Evolutionary conservation across 768 basidiomycete genomes (phyloP).

Genomic region (Pulveroboletus sp.): DNA sequence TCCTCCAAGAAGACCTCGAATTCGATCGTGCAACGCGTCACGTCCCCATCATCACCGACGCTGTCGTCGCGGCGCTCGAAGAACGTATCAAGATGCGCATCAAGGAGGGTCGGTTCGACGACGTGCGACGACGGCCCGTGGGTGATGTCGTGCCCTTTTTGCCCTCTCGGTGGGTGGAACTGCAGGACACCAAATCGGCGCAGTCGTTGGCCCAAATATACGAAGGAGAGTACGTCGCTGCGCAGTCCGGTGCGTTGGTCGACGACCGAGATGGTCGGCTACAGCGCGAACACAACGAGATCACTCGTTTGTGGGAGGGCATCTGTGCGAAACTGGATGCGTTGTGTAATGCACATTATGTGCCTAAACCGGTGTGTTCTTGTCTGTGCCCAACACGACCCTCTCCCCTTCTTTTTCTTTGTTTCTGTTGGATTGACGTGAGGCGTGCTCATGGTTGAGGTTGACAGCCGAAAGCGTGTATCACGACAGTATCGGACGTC

Average conservation of each 20-base stretch:
- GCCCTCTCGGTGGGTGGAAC: conserved; percentile 82
- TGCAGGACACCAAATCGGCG: conserved; percentile 82
- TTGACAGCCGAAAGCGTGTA: conserved; percentile 77
- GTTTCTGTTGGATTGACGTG: neutral
- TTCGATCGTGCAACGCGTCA: conserved; percentile 88
- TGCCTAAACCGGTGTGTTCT: conserved; percentile 78
- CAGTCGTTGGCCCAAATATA: conserved; percentile 95
- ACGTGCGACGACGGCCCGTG: conserved; percentile 72
- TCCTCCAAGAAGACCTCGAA: conserved; percentile 91
- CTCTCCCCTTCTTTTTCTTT: neutral
- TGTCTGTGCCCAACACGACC: neutral
- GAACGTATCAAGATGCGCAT: conserved; percentile 89
- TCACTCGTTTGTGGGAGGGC: conserved; percentile 77
- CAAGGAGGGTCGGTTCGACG: conserved; percentile 80
- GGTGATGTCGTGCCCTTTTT: conserved; percentile 85
- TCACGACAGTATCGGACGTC: conserved; percentile 78
- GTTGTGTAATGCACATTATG: conserved; percentile 90
- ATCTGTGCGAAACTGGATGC: conserved; percentile 90
- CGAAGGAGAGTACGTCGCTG: conserved; percentile 83
- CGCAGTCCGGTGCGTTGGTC: conserved; percentile 45
- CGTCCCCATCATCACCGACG: conserved; percentile 87
- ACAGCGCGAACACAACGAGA: conserved; percentile 82
- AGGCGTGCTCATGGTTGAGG: neutral
- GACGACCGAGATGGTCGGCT: conserved; percentile 89
- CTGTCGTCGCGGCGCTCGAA: conserved; percentile 74